phyloP scores from a whole-genome alignment of 2,329 filamentous ascomycete genomes.

The Plenodomus lindquistii region DNA sequence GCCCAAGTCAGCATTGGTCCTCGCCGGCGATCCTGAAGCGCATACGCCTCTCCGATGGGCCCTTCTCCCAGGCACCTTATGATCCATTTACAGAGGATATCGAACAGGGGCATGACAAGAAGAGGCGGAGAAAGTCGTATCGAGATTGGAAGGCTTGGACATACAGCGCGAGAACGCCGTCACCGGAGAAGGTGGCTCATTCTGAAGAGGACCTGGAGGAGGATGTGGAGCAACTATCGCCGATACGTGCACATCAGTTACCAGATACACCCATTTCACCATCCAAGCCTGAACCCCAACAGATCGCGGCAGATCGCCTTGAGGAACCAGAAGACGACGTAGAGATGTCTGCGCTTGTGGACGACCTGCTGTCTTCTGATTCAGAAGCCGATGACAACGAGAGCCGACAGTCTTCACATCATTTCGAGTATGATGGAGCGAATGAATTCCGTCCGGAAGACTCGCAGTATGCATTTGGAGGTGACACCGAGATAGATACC shows the following conservation, averaged over 20 bases:
- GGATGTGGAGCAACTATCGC: conserved; percentile 17
- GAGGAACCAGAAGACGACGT: not conserved
- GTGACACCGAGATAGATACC: conserved; percentile 36
- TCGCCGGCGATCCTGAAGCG: conserved; percentile 79
- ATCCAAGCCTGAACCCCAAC: conserved; percentile 5
- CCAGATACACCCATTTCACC: conserved; percentile 35
- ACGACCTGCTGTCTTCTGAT: not conserved
- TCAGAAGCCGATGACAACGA: not conserved
- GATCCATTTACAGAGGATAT: conserved; percentile 69
- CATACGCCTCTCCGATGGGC: conserved; percentile 69
- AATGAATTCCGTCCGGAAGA: conserved; percentile 60
- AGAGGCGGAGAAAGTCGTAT: conserved; percentile 71
- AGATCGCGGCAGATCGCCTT: conserved; percentile 2
- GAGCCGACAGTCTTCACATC: not conserved
- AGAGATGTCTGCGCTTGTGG: not conserved
- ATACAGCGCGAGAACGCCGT: conserved; percentile 71
- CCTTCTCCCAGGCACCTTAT: conserved; percentile 63
- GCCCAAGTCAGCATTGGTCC: conserved; percentile 56
- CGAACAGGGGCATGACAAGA: conserved; percentile 64
- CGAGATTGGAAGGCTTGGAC: conserved; percentile 73
- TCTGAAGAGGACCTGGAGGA: conserved; percentile 21
- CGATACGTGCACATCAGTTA: conserved; percentile 25
- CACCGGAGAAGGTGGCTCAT: conserved; percentile 60
- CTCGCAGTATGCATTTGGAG: conserved; percentile 50
- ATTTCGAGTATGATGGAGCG: conserved; percentile 23